Conservation (phyloP, 441 rosid species). For the Omphalea diandra region DNA sequence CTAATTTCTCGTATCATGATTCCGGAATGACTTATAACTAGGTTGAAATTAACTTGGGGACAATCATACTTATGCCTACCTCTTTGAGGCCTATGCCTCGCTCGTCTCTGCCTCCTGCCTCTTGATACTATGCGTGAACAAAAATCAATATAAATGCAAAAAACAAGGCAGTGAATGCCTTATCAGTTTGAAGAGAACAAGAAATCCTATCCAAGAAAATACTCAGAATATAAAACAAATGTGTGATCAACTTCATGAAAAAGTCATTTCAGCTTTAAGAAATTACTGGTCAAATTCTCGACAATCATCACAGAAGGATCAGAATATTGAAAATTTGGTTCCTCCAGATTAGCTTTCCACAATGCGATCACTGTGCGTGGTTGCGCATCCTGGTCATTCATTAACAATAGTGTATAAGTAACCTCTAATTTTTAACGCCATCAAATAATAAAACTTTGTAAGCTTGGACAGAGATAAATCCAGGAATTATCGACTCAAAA, state of each 20-base stretch:
- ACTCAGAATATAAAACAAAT: background rate
- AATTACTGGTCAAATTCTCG: conserved; percentile 69
- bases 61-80: conserved; percentile 73
- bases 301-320: conserved; percentile 78
- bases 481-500: background rate
- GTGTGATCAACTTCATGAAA: conserved; percentile 20
- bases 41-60: conserved; percentile 35
- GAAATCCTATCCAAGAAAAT: background rate
- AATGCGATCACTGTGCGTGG: conserved; percentile 71
- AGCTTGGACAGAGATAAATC: background rate
- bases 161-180: conserved; percentile 19
- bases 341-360: conserved; percentile 90
- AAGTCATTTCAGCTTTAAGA: conserved; percentile 28
- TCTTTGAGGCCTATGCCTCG: conserved; percentile 61
- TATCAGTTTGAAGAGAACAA: conserved; percentile 21
- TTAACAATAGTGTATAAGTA: conserved; percentile 21
- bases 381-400: conserved; percentile 68
- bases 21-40: conserved; percentile 14
- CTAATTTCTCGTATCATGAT: conserved; percentile 2
- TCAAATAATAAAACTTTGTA: background rate
- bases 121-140: conserved; percentile 70
- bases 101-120: conserved; percentile 75
- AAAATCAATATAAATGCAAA: conserved; percentile 43
- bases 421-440: background rate
- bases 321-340: conserved; percentile 57